Evolutionary conservation across 768 basidiomycete genomes (phyloP), one percentile per base, ranked within the genome.

Genomic region (Gloeostereum incarnatum): DNA sequence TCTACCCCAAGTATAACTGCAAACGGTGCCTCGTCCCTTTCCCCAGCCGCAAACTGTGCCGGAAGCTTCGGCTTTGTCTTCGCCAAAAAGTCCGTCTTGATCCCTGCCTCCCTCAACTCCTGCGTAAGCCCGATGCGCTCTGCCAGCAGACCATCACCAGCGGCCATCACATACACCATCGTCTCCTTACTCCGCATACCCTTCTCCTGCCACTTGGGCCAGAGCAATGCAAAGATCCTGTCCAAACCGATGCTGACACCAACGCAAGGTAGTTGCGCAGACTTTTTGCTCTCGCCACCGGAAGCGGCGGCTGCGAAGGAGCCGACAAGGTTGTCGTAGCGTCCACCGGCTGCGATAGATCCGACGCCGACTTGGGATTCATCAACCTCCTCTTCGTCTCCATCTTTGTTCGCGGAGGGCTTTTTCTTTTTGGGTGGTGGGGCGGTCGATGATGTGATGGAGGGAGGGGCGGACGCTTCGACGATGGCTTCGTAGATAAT

Each of bases 311-410:
- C 67, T n/a, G 75, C 70, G 67, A 99, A 96, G 67, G 91, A 75
- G 21, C 87, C 83, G 1, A 99, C 94, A 17, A 99, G 82, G 38
- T 81, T 80, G 64, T 98, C 96, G 60, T 99, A 99, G 23, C 96
- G 73, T 6, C 96, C 96, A 8, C 96, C 96, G 1, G 88, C 96
- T n/a, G 93, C 96, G 56, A 99, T 94, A 10, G 92, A 96, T n/a
- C 96, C 96, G 2, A 98, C 91, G 14, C 96, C 96, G 26, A 98
- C 79, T 48, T 81, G 74, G 1, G 87, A 84, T 55, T 97, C 94
- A 58, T 98, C 94, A 25, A 91, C 63, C 48, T 93, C 94, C 38
- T 89, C 81, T 23, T 88, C 81, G 11, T 65, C 72, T 16, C 45
- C 52, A 4, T 61, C 67, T 14, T 62, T 13, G 54, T 39, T 38